Conservation (phyloP, 352 stramenopile species). For the Phytophthora syringae region DNA sequence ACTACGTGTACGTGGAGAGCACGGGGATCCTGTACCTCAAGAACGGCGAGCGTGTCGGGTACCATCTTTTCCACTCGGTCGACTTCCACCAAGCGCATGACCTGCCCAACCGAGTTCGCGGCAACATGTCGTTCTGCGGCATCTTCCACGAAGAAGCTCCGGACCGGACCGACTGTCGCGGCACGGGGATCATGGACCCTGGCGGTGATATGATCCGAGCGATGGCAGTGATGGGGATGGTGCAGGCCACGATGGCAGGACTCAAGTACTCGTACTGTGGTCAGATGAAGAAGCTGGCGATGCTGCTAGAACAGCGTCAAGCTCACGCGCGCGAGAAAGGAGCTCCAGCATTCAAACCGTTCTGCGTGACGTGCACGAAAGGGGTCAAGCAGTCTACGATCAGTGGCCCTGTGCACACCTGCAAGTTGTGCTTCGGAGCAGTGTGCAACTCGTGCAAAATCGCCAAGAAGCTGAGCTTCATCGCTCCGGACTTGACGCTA, state of each 20-base stretch:
- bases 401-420: no score
- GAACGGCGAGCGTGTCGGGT: slow-evolving; percentile 25
- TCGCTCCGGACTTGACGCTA: slow-evolving; percentile 21
- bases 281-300: slow-evolving; percentile 44
- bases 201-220: slow-evolving; percentile 26
- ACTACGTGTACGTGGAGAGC: slow-evolving; percentile 34
- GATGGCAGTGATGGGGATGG: slow-evolving; percentile 28
- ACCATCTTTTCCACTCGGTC: slow-evolving; percentile 34
- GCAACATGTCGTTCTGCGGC: slow-evolving; percentile 46
- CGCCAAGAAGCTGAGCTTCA: slow-evolving; percentile 33
- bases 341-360: background rate
- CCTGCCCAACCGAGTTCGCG: slow-evolving; percentile 29
- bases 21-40: slow-evolving; percentile 14
- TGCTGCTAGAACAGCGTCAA: slow-evolving; percentile 30
- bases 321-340: slow-evolving; percentile 11
- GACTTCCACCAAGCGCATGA: slow-evolving; percentile 27
- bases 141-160: slow-evolving; percentile 36
- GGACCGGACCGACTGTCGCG: slow-evolving; percentile 20
- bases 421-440: slow-evolving; percentile 27
- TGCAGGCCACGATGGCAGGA: slow-evolving; percentile 26
- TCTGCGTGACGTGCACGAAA: slow-evolving; percentile 25
- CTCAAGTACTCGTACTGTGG: slow-evolving; percentile 40
- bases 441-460: slow-evolving; percentile 32
- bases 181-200: slow-evolving; percentile 27
- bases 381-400: no score